Conservation (phyloP, 2,329 filamentous ascomycete species). For the Coleophoma crateriformis region DNA sequence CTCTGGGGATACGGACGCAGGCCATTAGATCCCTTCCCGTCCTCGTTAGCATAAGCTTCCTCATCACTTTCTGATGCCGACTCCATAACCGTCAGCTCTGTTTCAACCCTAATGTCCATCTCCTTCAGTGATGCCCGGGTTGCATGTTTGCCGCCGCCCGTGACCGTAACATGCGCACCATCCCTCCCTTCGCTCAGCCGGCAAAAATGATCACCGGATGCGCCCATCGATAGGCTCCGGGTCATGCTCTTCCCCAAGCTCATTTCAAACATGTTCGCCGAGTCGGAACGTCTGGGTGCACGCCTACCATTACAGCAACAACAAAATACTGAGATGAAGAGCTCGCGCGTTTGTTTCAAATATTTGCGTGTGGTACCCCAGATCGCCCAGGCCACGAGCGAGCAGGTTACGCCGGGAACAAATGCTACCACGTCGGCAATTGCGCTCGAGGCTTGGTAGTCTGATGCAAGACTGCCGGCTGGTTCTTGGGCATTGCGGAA, state of each 20-base stretch:
- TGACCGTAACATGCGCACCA: background rate
- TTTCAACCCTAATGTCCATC: background rate
- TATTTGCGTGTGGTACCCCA: conserved; percentile 3
- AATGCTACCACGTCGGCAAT: conserved; percentile 1
- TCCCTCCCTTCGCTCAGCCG: background rate
- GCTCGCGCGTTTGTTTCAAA: background rate
- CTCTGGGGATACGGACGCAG: too few relatives aligned
- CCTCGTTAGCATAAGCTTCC: too few relatives aligned
- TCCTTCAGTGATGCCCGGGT: background rate
- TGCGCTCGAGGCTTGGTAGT: background rate
- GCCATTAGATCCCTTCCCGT: too few relatives aligned
- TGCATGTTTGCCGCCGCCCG: background rate
- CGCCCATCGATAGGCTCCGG: background rate
- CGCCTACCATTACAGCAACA: background rate
- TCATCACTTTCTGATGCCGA: too few relatives aligned
- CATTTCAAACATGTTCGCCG: background rate
- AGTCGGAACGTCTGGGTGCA: background rate
- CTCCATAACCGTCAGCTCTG: background rate
- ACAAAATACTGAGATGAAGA: background rate
- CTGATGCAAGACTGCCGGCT: background rate
- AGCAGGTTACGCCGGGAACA: conserved; percentile 3
- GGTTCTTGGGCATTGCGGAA: background rate
- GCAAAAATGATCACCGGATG: background rate
- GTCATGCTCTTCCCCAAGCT: background rate
- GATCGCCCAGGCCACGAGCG: conserved; percentile 1